Evolutionary conservation across 2,329 filamentous ascomycete genomes (phyloP).

Genomic region (Fusarium nanum): DNA sequence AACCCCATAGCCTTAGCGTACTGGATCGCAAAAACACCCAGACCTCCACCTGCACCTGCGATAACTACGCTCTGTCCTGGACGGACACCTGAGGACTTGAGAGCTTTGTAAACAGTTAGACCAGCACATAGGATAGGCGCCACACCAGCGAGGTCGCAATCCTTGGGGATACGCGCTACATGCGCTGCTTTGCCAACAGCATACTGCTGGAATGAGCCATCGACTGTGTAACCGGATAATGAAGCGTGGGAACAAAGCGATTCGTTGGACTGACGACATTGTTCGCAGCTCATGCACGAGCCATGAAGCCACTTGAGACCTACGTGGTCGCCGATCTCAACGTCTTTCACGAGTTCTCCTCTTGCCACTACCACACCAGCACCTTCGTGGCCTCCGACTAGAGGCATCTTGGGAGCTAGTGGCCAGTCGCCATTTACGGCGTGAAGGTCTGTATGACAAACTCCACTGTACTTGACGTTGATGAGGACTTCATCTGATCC

Average conservation of each 20-base stretch:
- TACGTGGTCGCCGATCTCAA: slow-evolving; percentile 82
- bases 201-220: slow-evolving; percentile 92
- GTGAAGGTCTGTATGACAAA: slow-evolving; percentile 83
- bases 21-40: slow-evolving; percentile 80
- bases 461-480: slow-evolving; percentile 88
- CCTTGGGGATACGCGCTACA: slow-evolving; percentile 80
- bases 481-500: slow-evolving; percentile 87
- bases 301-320: slow-evolving; percentile 93
- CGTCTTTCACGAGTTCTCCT: slow-evolving; percentile 78
- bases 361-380: slow-evolving; percentile 83
- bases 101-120: slow-evolving; percentile 85
- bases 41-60: slow-evolving; percentile 83
- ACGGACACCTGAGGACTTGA: slow-evolving; percentile 79
- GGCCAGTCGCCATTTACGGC: slow-evolving; percentile 91
- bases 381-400: slow-evolving; percentile 82
- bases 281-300: slow-evolving; percentile 81
- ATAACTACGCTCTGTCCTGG: slow-evolving; percentile 83
- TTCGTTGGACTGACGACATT: slow-evolving; percentile 82
- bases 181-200: slow-evolving; percentile 84
- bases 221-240: slow-evolving; percentile 89
- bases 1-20: slow-evolving; percentile 91
- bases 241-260: slow-evolving; percentile 78
- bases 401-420: slow-evolving; percentile 77
- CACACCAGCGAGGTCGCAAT: slow-evolving; percentile 76
- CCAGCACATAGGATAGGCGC: slow-evolving; percentile 85